Base-by-base conservation (phyloP, 164 flowering plant species). In the Vitis rotundifolia region DNA sequence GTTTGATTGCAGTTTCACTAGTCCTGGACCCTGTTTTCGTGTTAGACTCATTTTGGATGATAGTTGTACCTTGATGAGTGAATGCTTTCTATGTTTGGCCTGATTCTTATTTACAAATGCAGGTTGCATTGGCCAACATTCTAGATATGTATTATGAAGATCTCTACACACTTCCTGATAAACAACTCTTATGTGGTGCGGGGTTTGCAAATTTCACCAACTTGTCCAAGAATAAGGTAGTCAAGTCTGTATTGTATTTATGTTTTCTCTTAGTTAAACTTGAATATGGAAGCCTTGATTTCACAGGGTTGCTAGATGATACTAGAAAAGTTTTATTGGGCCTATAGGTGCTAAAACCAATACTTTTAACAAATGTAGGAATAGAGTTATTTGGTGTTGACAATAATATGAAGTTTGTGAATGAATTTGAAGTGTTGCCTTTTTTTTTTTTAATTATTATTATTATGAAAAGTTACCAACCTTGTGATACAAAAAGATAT, bases 71-170 rank as follows among this genome's bases (percentile, higher is more conserved):
- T 52, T 75, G 7, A 16, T 47, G 26, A 9, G 5, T 44, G 8
- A 5, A 53, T 68, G 60, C 22, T 49, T 19, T 61, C 9, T 59
- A 52, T 53, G 58, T 70, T 16, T 5, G 50, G 64, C 26, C 4
- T 68, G 63, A 73, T 44, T 68, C 62, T 66, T 47, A 56, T 63
- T 66, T 31, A 67, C 51, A 9, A 52, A 62, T 80, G 77, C 90
- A 96, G 99, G 97, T 91, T 76, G 85, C 73, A 57, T 78, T 96
- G 82, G 93, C 88, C 56, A 82, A 86, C 61, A 68, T 88, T 70
- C 78, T 93, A 14, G 99, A 96, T 79, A 86, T 91, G 87, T 96
- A 79, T 64, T 91, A 83, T 77, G 99, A 93, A 79, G 99, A 96
- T 77, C 18, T 59, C 3, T 91, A 79, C 71, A 83, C 97, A 2